These are phyloP conservation scores for Dactylella cylindrospora DNA, from an alignment of 2,329 filamentous ascomycete genomes.

Conservation along the genomic window DNA sequence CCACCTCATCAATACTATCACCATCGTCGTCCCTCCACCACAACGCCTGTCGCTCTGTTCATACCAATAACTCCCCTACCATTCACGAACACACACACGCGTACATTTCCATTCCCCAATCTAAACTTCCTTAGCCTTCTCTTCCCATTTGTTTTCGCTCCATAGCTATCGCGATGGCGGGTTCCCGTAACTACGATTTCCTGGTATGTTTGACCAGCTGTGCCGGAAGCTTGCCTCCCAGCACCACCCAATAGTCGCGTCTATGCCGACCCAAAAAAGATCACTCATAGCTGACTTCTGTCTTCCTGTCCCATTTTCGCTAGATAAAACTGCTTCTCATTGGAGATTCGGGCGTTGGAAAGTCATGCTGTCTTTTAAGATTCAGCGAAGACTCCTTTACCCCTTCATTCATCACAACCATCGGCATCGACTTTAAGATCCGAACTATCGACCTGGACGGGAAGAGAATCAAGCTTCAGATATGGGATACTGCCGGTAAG, in stretches of 20 bases:
- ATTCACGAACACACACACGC: not conserved
- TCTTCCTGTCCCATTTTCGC: conserved; percentile 40
- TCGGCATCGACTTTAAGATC: conserved; percentile 99
- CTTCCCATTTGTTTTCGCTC: conserved; percentile 1
- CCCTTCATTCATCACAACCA: conserved; percentile 96
- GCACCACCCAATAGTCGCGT: conserved; percentile 21
- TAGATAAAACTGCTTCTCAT: conserved; percentile 97
- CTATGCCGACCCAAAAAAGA: conserved; percentile 3
- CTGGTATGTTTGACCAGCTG: conserved; percentile 65
- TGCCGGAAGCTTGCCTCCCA: conserved; percentile 35
- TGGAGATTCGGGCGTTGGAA: conserved; percentile 93
- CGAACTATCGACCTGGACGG: conserved; percentile 97
- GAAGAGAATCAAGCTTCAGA: conserved; percentile 98
- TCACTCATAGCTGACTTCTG: conserved; percentile 47
- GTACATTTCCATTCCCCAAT: not conserved
- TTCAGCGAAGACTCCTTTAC: conserved; percentile 98
- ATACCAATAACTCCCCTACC: not conserved
- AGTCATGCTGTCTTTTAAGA: conserved; percentile 92
- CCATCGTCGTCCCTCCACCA: too few relatives aligned
- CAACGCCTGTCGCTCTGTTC: too few relatives aligned
- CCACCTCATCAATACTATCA: too few relatives aligned
- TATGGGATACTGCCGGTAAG: conserved; percentile 88
- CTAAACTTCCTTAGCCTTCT: not conserved
- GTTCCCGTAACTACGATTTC: conserved; percentile 98
- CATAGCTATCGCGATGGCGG: conserved; percentile 67